Base-by-base conservation (phyloP, 2,329 filamentous ascomycete species). In the Nannizzia gypsea region DNA sequence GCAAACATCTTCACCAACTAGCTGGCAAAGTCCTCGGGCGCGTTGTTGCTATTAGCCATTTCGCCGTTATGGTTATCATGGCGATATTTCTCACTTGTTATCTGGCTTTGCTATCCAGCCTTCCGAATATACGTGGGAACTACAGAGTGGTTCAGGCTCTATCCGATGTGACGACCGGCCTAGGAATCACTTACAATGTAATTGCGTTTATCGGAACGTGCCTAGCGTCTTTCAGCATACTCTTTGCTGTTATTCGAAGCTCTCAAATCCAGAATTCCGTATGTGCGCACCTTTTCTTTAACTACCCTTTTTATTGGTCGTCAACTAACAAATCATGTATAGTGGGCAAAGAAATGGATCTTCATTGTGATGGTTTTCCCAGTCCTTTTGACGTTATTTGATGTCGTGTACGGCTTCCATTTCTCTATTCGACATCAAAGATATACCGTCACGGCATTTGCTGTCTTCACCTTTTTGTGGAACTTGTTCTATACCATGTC, bases 1-100 rank as follows among this genome's bases (percentile, higher is more conserved):
- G 61, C 61, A 44, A 59, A 24, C 61, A 60, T 28, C 36, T 62
- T 31, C 61, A 62, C 15, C 38, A 57, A 26, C 36, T 42, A 1
- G 44, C 59, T 17, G 58, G 61, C 2, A 31, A 34, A 2, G 22
- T 56, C 24, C 57, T 60, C 15, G 55, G 54, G 17, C 57, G 40
- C n/a, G 6, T 56, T 9, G 55, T 60, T 9, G 36, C 55, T 17
- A 8, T 60, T 31, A 28, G 6, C 15, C 55, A 60, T 50, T 48
- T 60, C 6, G 56, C 6, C 11, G 48, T 60, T 34, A 60, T 62
- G 54, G 15, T 48, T 28, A 24, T 60, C 20, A 44, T 62, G 54
- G 54, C 57, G 55, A 40, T 60, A 24, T 3, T 62, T 28, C 46
- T 62, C 5, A n/a, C 59, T 15, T 17, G 36, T 3, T 58, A 38